Evolutionary conservation across 345 rosid species (phyloP).

Genomic region (Syzygium aromaticum): DNA sequence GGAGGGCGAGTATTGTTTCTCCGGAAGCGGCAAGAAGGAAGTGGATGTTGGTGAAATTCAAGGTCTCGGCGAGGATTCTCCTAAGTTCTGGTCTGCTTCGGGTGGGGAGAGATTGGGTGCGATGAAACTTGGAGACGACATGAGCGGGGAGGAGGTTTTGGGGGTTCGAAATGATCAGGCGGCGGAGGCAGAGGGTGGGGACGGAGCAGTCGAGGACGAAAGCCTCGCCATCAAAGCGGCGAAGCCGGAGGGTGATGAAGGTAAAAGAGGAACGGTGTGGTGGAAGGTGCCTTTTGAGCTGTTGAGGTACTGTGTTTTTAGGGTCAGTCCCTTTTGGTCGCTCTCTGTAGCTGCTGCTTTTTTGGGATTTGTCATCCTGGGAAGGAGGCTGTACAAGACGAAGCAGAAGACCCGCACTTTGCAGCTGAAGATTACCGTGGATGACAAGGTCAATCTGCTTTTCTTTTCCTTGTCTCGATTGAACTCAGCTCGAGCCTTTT

Average conservation of each 20-base stretch:
- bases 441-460: constrained; percentile 65
- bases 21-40: neutral
- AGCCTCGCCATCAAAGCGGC: constrained; percentile 1
- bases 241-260: constrained; percentile 26
- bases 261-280: constrained; percentile 43
- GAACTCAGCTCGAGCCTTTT: neutral
- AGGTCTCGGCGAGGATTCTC: constrained; percentile 16
- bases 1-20: neutral
- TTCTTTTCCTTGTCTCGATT: constrained; percentile 1
- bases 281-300: constrained; percentile 90
- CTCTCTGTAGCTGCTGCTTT: constrained; percentile 89
- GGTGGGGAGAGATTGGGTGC: constrained; percentile 24
- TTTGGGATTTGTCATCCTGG: constrained; percentile 73
- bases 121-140: constrained; percentile 10
- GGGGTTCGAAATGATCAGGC: constrained; percentile 10
- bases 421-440: constrained; percentile 77
- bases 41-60: constrained; percentile 17
- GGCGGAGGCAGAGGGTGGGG: constrained; percentile 11
- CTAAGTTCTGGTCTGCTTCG: constrained; percentile 30
- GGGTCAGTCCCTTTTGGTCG: constrained; percentile 77
- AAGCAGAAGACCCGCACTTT: constrained; percentile 58
- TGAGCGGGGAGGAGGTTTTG: constrained; percentile 7
- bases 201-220: constrained; percentile 2
- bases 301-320: constrained; percentile 64
- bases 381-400: constrained; percentile 70